Conservation (phyloP, 257 asterid genomes). For the Rhazya stricta region DNA sequence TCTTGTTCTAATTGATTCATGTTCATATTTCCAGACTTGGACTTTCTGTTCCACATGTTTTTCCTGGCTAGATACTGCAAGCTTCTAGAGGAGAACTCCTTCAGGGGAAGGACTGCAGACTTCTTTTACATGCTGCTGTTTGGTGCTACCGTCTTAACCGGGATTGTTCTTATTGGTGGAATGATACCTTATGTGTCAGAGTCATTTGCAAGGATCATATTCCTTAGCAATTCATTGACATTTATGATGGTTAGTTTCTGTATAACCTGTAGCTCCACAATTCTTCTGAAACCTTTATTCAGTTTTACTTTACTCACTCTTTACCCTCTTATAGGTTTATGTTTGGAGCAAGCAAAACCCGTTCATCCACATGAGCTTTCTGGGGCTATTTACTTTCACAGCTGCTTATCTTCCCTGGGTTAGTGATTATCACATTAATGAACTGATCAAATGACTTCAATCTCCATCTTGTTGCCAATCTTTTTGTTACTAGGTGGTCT, state of each 20-base stretch:
- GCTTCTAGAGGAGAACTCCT: conserved; percentile 96
- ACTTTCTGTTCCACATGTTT: conserved; percentile 99
- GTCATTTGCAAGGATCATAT: conserved; percentile 88
- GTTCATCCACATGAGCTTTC: conserved; percentile 92
- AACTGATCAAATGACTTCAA: neutral
- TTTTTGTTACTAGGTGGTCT: neutral
- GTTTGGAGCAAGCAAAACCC: conserved; percentile 99
- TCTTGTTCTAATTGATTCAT: conserved; percentile 2
- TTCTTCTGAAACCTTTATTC: conserved; percentile 6
- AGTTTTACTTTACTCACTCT: neutral
- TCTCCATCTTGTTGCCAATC: neutral
- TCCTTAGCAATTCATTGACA: conserved; percentile 97
- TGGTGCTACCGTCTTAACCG: conserved; percentile 90
- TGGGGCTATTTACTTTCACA: conserved; percentile 96
- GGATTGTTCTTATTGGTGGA: conserved; percentile 88
- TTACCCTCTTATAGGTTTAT: conserved; percentile 56
- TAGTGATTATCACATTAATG: conserved; percentile 22
- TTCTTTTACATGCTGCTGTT: conserved; percentile 93
- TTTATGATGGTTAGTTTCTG: conserved; percentile 89
- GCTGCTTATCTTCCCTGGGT: conserved; percentile 99
- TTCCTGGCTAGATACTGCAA: conserved; percentile 99
- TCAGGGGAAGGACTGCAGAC: conserved; percentile 96
- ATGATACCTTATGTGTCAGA: conserved; percentile 96
- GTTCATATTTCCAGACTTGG: conserved; percentile 64
- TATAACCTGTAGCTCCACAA: conserved; percentile 1